These are phyloP conservation scores for Sugiyamaella chiloensis DNA, from an alignment of 805 yeast species.

Conservation along the genomic window DNA sequence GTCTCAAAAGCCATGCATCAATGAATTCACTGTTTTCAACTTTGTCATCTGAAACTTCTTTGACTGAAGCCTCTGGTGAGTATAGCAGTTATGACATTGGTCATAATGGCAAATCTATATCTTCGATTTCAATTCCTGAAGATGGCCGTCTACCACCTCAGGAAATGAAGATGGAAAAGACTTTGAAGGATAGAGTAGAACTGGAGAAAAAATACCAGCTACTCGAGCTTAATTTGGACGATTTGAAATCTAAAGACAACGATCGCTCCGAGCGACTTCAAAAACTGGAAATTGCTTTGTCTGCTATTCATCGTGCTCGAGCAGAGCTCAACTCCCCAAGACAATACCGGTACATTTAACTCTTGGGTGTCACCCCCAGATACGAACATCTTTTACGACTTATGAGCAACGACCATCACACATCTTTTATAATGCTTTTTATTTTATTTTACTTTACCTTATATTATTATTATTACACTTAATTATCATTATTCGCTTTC, in stretches of 20 bases:
- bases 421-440: background rate
- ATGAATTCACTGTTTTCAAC: constrained; percentile 2
- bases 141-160: constrained; percentile 1
- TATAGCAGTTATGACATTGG: constrained; percentile 2
- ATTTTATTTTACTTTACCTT: background rate
- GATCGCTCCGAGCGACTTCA: constrained; percentile 20
- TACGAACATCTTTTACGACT: background rate
- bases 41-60: background rate
- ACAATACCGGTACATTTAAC: constrained; percentile 18
- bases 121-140: background rate
- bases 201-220: constrained; percentile 7
- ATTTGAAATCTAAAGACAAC: background rate
- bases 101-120: background rate
- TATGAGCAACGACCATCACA: background rate
- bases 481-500: too few relatives aligned
- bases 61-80: background rate
- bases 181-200: background rate
- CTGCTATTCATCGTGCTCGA: constrained; percentile 24
- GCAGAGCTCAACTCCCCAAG: constrained; percentile 20
- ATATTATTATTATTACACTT: background rate
- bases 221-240: constrained; percentile 7
- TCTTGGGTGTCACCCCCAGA: background rate
- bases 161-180: constrained; percentile 2
- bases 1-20: background rate
- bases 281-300: constrained; percentile 22